These are phyloP conservation scores for Salix purpurea DNA, from an alignment of 345 rosid species.

Conservation along the genomic window DNA sequence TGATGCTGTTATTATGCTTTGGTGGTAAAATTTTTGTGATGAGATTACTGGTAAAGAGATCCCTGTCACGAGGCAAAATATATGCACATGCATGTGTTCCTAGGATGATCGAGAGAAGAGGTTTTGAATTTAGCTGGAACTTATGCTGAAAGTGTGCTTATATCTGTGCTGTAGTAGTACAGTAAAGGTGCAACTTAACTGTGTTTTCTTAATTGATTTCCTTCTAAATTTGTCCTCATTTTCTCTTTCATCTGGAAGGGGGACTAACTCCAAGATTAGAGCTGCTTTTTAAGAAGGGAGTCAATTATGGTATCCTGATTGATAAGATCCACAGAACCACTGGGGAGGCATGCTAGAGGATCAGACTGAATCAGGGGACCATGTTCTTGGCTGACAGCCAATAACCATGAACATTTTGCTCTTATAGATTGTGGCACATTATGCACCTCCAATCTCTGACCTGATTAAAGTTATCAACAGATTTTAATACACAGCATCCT, in stretches of 20 bases:
- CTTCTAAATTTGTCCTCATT: slow-evolving; percentile 9
- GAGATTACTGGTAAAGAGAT: background rate
- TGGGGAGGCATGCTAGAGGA: slow-evolving; percentile 14
- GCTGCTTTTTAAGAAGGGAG: slow-evolving; percentile 19
- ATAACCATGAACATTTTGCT: slow-evolving; percentile 1
- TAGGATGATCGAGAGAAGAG: background rate
- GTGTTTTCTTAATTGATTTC: background rate
- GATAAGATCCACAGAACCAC: slow-evolving; percentile 14
- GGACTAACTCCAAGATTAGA: slow-evolving; percentile 27
- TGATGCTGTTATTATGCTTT: background rate
- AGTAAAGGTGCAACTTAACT: background rate
- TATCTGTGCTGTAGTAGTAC: background rate
- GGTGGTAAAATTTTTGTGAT: background rate
- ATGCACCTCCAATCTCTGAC: background rate
- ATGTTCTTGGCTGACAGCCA: slow-evolving; percentile 9
- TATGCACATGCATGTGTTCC: background rate
- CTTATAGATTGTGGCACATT: background rate
- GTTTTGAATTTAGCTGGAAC: background rate
- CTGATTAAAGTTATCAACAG: slow-evolving; percentile 4
- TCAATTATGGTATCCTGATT: slow-evolving; percentile 14
- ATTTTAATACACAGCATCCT: background rate
- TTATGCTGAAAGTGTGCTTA: background rate
- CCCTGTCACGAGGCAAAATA: background rate
- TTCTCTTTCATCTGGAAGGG: slow-evolving; percentile 23
- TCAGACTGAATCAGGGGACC: slow-evolving; percentile 9